Conservation (phyloP, 306 rosid species). For the Vachellia pachyceras region DNA sequence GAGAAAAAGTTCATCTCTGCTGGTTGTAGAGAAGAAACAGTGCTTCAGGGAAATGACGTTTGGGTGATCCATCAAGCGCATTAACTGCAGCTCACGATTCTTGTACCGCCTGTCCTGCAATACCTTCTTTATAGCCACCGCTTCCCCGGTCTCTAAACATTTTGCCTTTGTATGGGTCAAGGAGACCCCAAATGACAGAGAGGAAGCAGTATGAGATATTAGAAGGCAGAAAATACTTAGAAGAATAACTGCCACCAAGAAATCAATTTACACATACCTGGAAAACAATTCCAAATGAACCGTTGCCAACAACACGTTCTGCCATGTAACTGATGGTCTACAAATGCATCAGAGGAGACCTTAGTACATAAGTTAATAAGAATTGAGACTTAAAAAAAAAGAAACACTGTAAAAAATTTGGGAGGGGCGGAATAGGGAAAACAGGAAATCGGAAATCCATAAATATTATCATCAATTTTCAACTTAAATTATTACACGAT, state of each 20-base stretch:
- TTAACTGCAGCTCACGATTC: conserved; percentile 85
- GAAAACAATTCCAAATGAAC: conserved; percentile 88
- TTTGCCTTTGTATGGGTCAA: conserved; percentile 63
- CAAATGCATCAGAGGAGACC: conserved; percentile 36
- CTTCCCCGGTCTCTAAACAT: conserved; percentile 82
- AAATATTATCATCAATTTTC: conserved; percentile 27
- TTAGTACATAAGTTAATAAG: conserved; percentile 3
- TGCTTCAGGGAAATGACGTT: conserved; percentile 83
- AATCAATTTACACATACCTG: conserved; percentile 60
- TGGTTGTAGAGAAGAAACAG: conserved; percentile 85
- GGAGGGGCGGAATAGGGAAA: background rate
- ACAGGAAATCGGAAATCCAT: background rate
- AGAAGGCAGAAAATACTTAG: conserved; percentile 10
- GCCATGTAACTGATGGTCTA: conserved; percentile 98
- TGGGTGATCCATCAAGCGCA: conserved; percentile 93
- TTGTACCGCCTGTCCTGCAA: conserved; percentile 80
- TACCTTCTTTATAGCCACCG: conserved; percentile 86
- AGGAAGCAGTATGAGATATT: conserved; percentile 32
- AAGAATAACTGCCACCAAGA: background rate
- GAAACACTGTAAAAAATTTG: too few species aligned
- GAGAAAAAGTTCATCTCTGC: conserved; percentile 79
- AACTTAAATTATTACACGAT: too few species aligned
- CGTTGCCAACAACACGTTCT: conserved; percentile 87
- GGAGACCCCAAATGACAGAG: background rate
- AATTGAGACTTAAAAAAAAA: background rate